Evolutionary conservation across 768 basidiomycete species (phyloP), one percentile per base, ranked within the genome.

Genomic region (Clitopilus hobsonii): DNA sequence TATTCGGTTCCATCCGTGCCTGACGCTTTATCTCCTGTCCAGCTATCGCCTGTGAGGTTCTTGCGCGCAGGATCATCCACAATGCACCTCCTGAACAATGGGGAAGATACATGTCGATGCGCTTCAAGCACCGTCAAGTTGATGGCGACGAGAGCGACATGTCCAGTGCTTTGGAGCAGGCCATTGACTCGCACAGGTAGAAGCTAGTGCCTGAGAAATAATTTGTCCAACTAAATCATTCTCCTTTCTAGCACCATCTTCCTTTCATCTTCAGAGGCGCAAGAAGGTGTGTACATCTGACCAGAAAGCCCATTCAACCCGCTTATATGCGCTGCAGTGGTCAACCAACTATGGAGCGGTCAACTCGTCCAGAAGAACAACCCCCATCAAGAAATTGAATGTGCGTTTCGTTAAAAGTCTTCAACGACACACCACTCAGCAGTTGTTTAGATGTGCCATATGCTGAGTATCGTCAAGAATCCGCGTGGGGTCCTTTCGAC

Each of bases 181-280:
- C 95, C n/a, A 91, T 96, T 57, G 95, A 98, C 68, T 83, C 91
- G 53, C 84, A 93, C 61, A 92, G 93, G 91, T 93, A 63, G 18
- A 14, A 29, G 8, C 32, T 2, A 23, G 10, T 22, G 10, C 24
- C 54, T 53, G 10, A 24, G 47, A 48, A 48, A 11, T 52, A 41
- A 18, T 18, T 26, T 47, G 36, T 53, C 41, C 54, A 49, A 45
- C 16, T 27, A 20, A 38, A 38, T 25, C 51, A 16, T n/a, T 32
- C 29, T 16, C 28, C 32, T 50, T 3, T 56, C 7, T 51, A 92
- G 91, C 60, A 80, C 84, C 5, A 89, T 91, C 61, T 94, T 95
- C 67, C 69, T 95, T 38, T 92, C 92, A 8, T 94, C 91, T 0
- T 84, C 67, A 49, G 93, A 94, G 71, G 85, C 91, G 13, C 93